These are phyloP conservation scores for Lipomyces orientalis DNA, from an alignment of 805 yeast species.

Conservation along the genomic window DNA sequence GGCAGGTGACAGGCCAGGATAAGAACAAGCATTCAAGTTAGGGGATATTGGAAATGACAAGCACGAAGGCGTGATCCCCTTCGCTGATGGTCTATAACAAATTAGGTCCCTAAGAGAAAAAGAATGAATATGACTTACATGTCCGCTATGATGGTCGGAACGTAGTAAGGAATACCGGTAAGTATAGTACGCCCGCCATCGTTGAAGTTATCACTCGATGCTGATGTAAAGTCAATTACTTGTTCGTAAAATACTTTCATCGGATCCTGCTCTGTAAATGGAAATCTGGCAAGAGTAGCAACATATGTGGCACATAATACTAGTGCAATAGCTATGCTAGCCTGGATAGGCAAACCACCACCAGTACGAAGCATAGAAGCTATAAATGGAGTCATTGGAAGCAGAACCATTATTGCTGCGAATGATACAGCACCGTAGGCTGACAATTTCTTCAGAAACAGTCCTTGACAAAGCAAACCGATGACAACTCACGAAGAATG, in stretches of 20 bases:
- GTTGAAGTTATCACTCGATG: slow-evolving; percentile 11
- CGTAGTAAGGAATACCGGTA: slow-evolving; percentile 23
- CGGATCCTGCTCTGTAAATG: slow-evolving; percentile 24
- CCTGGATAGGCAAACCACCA: slow-evolving; percentile 7
- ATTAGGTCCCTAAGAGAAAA: neutral
- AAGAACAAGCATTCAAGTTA: slow-evolving; percentile 22
- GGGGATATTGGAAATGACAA: slow-evolving; percentile 12
- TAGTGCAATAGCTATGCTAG: slow-evolving; percentile 2
- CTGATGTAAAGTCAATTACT: slow-evolving; percentile 21
- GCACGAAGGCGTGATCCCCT: slow-evolving; percentile 2
- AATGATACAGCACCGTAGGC: slow-evolving; percentile 19
- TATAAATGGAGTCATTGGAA: slow-evolving; percentile 23
- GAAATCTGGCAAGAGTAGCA: slow-evolving; percentile 16
- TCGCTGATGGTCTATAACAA: slow-evolving; percentile 22
- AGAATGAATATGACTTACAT: slow-evolving; percentile 10
- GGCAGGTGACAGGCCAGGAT: slow-evolving; percentile 20
- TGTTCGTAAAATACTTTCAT: slow-evolving; percentile 30
- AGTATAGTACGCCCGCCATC: slow-evolving; percentile 20
- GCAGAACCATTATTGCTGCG: slow-evolving; percentile 4
- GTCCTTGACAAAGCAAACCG: no score
- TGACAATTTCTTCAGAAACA: neutral
- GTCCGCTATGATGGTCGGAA: slow-evolving; percentile 11
- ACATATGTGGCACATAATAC: slow-evolving; percentile 2
- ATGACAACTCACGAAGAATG: slow-evolving; percentile 21
- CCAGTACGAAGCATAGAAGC: slow-evolving; percentile 16